Base-by-base conservation (phyloP, 2,329 filamentous ascomycete genomes). In the Lecanosticta acicola region DNA sequence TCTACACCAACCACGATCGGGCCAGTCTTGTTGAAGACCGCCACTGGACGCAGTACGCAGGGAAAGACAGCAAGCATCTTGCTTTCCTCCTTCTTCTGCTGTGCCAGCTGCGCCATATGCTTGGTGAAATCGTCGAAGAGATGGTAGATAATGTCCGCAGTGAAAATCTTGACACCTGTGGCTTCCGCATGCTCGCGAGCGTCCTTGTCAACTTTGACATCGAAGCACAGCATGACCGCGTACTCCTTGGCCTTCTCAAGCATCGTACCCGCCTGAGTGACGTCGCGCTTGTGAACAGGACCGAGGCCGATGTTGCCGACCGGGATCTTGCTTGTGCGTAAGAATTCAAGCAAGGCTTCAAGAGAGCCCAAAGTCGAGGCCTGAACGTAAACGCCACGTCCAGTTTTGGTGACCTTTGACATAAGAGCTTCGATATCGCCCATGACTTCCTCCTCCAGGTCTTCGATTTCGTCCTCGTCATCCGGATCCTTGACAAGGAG, bases 151-250 rank as follows among this genome's bases (percentile, higher is more conserved):
- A 98, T 98, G 68, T 98, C 91, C 2, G 94, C 93, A 2, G 88
- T 94, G 74, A 98, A 98, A 60, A 98, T 87, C 76, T 94, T 97
- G 72, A 98, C 87, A 41, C 89, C 89, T 52, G 94, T 83, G 46
- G 97, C 89, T 14, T 96, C 88, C 9, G 93, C 93, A 60, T 97
- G 94, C 8, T 80, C 77, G 56, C 85, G 82, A 0, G 93, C 93
- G 65, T 98, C 93, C 69, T 95, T 97, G 72, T 98, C 93, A 13
- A 98, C 87, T 74, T 96, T 97, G 71, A 98, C 93, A 67, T 98
- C 94, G 77, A 98, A 98, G 68, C 93, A 97, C 41, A 98, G 82
- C 93, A 98, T 98, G 66, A 97, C 87, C n/a, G 93, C 93, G 59
- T 84, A 94, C 65, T 98, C 90, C 56, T 88, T 88, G 13, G 84